Evolutionary conservation across 768 basidiomycete species (phyloP).

Genomic region (Suillus variegatus): DNA sequence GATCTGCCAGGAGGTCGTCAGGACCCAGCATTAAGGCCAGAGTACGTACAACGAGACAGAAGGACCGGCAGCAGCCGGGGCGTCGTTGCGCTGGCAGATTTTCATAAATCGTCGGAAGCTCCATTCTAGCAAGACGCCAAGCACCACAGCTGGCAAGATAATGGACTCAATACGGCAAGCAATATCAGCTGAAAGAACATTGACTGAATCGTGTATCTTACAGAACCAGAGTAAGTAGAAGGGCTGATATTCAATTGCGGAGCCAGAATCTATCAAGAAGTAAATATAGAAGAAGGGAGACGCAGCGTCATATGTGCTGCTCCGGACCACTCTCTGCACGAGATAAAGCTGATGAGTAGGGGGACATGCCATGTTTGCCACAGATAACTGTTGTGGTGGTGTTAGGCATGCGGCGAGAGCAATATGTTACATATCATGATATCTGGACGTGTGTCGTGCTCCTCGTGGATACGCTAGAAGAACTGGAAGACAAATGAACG

Average conservation of each 20-base stretch:
- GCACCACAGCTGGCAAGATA: slow-evolving; percentile 60
- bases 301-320: slow-evolving; percentile 50
- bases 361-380: slow-evolving; percentile 93
- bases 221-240: slow-evolving; percentile 84
- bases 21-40: slow-evolving; percentile 86
- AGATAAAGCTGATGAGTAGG: slow-evolving; percentile 66
- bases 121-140: slow-evolving; percentile 76
- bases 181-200: slow-evolving; percentile 8
- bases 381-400: slow-evolving; percentile 62
- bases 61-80: slow-evolving; percentile 83
- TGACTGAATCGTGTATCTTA: slow-evolving; percentile 39
- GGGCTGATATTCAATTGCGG: slow-evolving; percentile 85
- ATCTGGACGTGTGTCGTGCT: slow-evolving; percentile 72
- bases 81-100: slow-evolving; percentile 80
- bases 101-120: slow-evolving; percentile 88
- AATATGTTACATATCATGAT: slow-evolving; percentile 42
- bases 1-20: slow-evolving; percentile 63
- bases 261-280: slow-evolving; percentile 66
- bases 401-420: slow-evolving; percentile 93
- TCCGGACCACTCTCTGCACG: slow-evolving; percentile 82
- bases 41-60: slow-evolving; percentile 91
- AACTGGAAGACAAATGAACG: neutral
- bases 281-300: slow-evolving; percentile 94
- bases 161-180: slow-evolving; percentile 63
- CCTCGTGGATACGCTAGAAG: neutral